Percentiles rank a stretch among this genome's conserved stretches.
Conservation (phyloP, 306 rosid species). For the Dalbergia cochinchinensis region DNA sequence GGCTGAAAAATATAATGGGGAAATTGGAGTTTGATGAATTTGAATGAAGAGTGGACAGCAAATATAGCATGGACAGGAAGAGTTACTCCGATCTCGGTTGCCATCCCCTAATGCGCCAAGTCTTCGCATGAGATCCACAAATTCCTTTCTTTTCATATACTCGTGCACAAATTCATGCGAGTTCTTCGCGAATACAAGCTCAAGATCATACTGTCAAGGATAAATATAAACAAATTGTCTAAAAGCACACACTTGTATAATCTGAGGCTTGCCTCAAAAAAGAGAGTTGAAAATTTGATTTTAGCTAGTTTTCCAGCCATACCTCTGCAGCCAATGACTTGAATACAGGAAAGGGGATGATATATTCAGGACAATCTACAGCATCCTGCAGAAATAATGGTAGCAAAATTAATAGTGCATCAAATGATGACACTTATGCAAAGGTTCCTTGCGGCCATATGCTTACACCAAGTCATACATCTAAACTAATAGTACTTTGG, state of each 20-base stretch:
- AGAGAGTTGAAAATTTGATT: neutral
- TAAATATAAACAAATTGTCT: slow-evolving; percentile 13
- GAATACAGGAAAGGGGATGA: slow-evolving; percentile 85
- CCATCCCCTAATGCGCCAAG: slow-evolving; percentile 98
- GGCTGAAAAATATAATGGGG: no score
- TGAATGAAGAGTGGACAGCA: neutral
- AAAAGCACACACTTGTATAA: slow-evolving; percentile 19
- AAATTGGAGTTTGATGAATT: neutral
- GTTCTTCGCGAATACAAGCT: slow-evolving; percentile 88
- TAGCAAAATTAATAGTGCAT: neutral
- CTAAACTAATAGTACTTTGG: slow-evolving; percentile 6
- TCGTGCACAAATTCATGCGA: slow-evolving; percentile 85
- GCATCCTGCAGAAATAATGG: slow-evolving; percentile 74
- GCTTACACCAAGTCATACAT: neutral
- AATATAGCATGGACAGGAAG: slow-evolving; percentile 1
- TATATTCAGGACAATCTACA: slow-evolving; percentile 98
- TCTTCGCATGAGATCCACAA: slow-evolving; percentile 88
- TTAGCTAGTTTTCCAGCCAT: slow-evolving; percentile 32
- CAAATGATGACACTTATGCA: slow-evolving; percentile 6
- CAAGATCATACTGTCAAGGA: slow-evolving; percentile 76
- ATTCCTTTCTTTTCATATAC: slow-evolving; percentile 79
- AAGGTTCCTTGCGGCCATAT: slow-evolving; percentile 4
- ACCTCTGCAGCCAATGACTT: slow-evolving; percentile 95
- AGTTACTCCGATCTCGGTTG: slow-evolving; percentile 84
- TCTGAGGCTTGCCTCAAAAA: neutral